These are phyloP conservation scores for Mixia osmundae DNA, from an alignment of 1,284 basidiomycete genomes.

Conservation along the genomic window DNA sequence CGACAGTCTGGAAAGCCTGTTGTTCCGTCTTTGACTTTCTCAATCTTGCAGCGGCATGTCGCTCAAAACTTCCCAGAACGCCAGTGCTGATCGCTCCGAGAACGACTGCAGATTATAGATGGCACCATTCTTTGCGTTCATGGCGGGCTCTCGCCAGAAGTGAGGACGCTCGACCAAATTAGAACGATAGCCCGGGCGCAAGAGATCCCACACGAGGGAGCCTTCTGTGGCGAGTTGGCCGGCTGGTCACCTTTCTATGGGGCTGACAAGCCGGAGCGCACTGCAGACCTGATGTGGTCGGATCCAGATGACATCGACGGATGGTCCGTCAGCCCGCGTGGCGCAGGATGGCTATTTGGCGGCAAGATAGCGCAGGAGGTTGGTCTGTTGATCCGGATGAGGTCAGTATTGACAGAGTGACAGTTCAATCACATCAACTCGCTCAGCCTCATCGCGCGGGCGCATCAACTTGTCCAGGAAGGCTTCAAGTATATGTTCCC, in stretches of 20 bases:
- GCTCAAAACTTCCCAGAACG: neutral
- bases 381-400: slow-evolving; percentile 10
- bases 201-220: slow-evolving; percentile 92
- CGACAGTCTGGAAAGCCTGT: slow-evolving; percentile 84
- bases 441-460: slow-evolving; percentile 83
- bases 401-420: neutral
- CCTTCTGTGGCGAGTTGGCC: slow-evolving; percentile 53
- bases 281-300: slow-evolving; percentile 81
- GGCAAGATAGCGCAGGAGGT: slow-evolving; percentile 64
- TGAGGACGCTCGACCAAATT: slow-evolving; percentile 76
- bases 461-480: slow-evolving; percentile 91
- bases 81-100: neutral
- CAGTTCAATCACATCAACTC: slow-evolving; percentile 85
- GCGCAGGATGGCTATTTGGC: slow-evolving; percentile 92
- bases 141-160: slow-evolving; percentile 76
- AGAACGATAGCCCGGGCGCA: slow-evolving; percentile 72
- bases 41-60: slow-evolving; percentile 66
- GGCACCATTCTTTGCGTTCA: slow-evolving; percentile 76
- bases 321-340: slow-evolving; percentile 83
- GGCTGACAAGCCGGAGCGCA: too few relatives aligned
- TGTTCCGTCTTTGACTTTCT: slow-evolving; percentile 87
- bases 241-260: too few relatives aligned
- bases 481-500: slow-evolving; percentile 97
- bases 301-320: slow-evolving; percentile 88
- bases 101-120: slow-evolving; percentile 51